Evolutionary conservation across 192 early-diverging fungal species (phyloP).

Genomic region (Umbelopsis vinacea): DNA sequence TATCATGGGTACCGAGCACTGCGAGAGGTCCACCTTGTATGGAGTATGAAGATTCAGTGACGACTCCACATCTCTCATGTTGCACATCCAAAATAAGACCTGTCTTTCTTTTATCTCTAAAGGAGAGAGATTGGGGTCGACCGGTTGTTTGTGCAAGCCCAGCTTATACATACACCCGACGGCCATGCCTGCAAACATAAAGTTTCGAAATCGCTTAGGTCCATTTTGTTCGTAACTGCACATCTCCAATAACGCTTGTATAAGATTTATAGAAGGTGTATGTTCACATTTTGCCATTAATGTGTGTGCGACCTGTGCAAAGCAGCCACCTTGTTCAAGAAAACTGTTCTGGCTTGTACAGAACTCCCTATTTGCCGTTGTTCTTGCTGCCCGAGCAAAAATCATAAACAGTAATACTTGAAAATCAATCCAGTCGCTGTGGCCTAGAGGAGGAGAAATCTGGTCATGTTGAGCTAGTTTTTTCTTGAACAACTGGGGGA

Average conservation of each 20-base stretch:
- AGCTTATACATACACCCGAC: slow-evolving; percentile 1
- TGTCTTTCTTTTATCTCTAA: neutral
- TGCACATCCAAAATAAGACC: neutral
- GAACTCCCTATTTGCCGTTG: neutral
- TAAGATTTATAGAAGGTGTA: slow-evolving; percentile 1
- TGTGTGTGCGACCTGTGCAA: neutral
- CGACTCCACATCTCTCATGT: neutral
- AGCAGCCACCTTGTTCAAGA: neutral
- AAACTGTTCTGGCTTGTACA: neutral
- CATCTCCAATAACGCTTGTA: slow-evolving; percentile 13
- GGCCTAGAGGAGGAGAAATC: neutral
- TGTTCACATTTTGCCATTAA: neutral
- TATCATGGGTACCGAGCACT: slow-evolving; percentile 5
- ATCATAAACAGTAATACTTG: slow-evolving; percentile 6
- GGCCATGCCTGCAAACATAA: slow-evolving; percentile 10
- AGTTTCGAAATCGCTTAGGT: neutral
- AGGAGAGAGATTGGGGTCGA: neutral
- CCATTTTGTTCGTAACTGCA: neutral
- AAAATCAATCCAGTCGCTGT: slow-evolving; percentile 7
- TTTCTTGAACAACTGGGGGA: neutral
- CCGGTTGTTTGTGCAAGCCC: slow-evolving; percentile 9
- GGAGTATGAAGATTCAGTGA: slow-evolving; percentile 13
- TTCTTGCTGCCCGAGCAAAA: neutral
- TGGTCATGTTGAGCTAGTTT: neutral
- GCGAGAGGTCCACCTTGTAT: neutral